phyloP scores from a whole-genome alignment of 495 filamentous ascomycete species.

The Cercophora sp. region DNA sequence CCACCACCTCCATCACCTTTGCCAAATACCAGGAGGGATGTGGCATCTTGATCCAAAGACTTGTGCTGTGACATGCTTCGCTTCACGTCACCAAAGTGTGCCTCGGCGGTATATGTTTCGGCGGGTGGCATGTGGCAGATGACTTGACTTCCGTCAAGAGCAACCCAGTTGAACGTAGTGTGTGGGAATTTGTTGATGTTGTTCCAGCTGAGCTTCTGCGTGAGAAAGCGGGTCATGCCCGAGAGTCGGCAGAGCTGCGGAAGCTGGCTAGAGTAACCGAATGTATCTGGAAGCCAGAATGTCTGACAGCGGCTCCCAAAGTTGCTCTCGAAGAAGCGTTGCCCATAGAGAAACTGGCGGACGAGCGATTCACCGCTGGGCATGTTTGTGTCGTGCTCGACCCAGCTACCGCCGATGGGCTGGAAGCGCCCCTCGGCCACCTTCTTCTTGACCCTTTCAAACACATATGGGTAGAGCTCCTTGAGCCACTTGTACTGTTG shows the following conservation, averaged over 20 bases:
- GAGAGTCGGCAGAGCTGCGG: conserved; percentile 88
- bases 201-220: conserved; percentile 89
- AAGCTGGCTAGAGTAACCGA: conserved; percentile 92
- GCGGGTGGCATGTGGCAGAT: conserved; percentile 94
- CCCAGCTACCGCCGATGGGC: conserved; percentile 95
- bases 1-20: conserved; percentile 96
- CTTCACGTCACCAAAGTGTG: conserved; percentile 92
- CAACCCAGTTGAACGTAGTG: conserved; percentile 97
- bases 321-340: conserved; percentile 88
- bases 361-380: conserved; percentile 91
- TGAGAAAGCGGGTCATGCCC: conserved; percentile 94
- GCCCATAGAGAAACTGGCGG: conserved; percentile 92
- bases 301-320: conserved; percentile 87
- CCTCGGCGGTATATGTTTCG: conserved; percentile 91
- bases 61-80: conserved; percentile 91
- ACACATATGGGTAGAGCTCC: conserved; percentile 78
- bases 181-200: conserved; percentile 99
- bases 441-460: conserved; percentile 84
- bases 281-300: conserved; percentile 98
- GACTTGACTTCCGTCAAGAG: conserved; percentile 91
- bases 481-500: conserved; percentile 99
- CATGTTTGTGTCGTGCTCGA: conserved; percentile 97
- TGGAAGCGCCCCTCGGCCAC: conserved; percentile 89
- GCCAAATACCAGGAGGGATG: conserved; percentile 86
- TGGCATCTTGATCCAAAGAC: conserved; percentile 84